phyloP scores from a whole-genome alignment of 2,329 filamentous ascomycete genomes.

The Nothomitra cinnamomea region DNA sequence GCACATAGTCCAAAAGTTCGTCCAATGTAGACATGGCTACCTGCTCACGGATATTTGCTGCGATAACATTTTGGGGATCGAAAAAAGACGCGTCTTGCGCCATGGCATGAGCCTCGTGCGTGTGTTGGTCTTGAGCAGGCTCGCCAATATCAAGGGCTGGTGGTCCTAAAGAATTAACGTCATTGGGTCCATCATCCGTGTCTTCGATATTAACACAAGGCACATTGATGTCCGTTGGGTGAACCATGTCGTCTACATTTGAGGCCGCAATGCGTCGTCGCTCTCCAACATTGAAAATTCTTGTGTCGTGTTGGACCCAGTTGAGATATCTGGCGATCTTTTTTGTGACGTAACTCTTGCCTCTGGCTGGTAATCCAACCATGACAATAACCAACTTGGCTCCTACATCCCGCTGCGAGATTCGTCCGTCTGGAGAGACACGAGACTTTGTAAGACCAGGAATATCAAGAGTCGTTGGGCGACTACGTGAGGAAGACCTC shows the following conservation, averaged over 20 bases:
- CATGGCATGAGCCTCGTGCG: slow-evolving; percentile 24
- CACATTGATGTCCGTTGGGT: not conserved
- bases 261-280: slow-evolving; percentile 66
- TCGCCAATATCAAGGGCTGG: not conserved
- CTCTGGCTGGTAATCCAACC: slow-evolving; percentile 87
- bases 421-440: slow-evolving; percentile 87
- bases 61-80: slow-evolving; percentile 71
- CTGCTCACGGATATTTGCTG: slow-evolving; percentile 71
- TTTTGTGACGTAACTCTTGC: slow-evolving; percentile 98
- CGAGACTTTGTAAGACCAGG: slow-evolving; percentile 90
- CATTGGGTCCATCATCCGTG: not conserved
- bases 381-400: slow-evolving; percentile 96
- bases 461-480: slow-evolving; percentile 91
- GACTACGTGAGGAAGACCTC: slow-evolving; percentile 37
- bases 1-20: slow-evolving; percentile 77
- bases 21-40: slow-evolving; percentile 85
- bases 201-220: not conserved
- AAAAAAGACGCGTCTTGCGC: slow-evolving; percentile 92
- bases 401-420: slow-evolving; percentile 83
- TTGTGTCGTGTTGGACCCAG: slow-evolving; percentile 92
- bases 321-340: slow-evolving; percentile 90
- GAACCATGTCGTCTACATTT: slow-evolving; percentile 8
- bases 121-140: not conserved
- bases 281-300: slow-evolving; percentile 95
- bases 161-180: not conserved